Conservation (phyloP, 176 grass and related monocot species). For the Hyparrhenia diplandra region DNA sequence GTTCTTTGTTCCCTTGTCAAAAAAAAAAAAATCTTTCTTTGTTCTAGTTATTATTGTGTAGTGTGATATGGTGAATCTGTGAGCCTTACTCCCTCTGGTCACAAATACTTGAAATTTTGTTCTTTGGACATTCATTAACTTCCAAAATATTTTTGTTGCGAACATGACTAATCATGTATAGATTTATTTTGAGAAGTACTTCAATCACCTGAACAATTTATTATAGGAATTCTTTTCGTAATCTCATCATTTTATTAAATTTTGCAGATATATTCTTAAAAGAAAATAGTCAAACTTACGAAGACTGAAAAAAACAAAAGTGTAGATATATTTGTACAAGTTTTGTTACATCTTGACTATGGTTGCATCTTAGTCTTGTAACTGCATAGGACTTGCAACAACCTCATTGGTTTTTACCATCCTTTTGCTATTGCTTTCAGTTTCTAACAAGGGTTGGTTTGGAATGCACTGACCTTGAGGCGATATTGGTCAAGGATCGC, state of each 20-base stretch:
- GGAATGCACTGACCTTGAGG: conserved; percentile 68
- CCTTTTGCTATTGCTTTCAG: conserved; percentile 41
- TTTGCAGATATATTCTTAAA: not conserved
- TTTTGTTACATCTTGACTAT: conserved; percentile 11
- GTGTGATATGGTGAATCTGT: not conserved
- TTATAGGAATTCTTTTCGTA: not conserved
- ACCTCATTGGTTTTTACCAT: not conserved
- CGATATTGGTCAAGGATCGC: conserved; percentile 73
- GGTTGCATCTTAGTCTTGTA: conserved; percentile 14
- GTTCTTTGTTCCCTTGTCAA: no score
- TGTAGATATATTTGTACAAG: no score
- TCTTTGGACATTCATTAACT: not conserved
- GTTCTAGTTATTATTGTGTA: not conserved
- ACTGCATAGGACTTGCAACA: not conserved
- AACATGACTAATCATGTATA: not conserved
- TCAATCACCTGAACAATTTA: not conserved
- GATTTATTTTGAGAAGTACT: not conserved
- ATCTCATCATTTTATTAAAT: not conserved
- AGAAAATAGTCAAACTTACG: not conserved
- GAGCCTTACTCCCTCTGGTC: not conserved
- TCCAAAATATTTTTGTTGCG: not conserved
- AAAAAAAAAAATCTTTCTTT: no score
- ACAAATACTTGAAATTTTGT: not conserved
- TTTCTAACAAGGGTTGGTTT: conserved; percentile 68
- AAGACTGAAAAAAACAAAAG: not conserved